These are phyloP conservation scores for Kandelia obovata DNA, from an alignment of 345 rosid species.

Conservation along the genomic window DNA sequence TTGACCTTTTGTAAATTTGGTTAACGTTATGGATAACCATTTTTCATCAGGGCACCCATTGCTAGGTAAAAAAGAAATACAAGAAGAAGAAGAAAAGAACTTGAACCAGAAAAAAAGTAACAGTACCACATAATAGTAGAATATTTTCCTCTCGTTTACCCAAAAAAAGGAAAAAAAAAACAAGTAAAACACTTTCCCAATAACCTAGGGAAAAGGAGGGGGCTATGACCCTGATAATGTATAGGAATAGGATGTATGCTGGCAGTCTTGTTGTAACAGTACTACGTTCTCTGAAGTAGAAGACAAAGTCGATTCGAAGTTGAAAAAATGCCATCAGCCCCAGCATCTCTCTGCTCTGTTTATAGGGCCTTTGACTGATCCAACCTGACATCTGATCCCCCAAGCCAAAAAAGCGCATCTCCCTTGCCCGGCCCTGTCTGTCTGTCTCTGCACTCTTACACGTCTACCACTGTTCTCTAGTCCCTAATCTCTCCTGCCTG, in stretches of 20 bases:
- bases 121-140: too few relatives aligned
- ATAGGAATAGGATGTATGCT: slow-evolving; percentile 11
- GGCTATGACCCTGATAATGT: too few relatives aligned
- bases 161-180: not conserved
- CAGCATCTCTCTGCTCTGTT: not conserved
- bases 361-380: slow-evolving; percentile 16
- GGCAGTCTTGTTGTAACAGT: not conserved
- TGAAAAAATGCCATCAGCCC: not conserved
- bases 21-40: too few relatives aligned
- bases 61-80: too few relatives aligned
- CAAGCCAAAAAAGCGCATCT: not conserved
- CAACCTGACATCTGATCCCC: slow-evolving; percentile 16
- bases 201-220: too few relatives aligned
- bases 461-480: slow-evolving; percentile 18
- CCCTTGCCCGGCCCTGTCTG: not conserved
- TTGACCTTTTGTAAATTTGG: too few relatives aligned
- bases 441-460: slow-evolving; percentile 1
- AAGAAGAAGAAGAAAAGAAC: too few relatives aligned
- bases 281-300: slow-evolving; percentile 9
- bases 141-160: too few relatives aligned
- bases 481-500: slow-evolving; percentile 18
- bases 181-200: not conserved
- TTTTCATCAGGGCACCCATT: too few relatives aligned
- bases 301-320: slow-evolving; percentile 20
- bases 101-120: too few relatives aligned